Conservation (phyloP, 2,329 filamentous ascomycete genomes). For the Botrytis elliptica region DNA sequence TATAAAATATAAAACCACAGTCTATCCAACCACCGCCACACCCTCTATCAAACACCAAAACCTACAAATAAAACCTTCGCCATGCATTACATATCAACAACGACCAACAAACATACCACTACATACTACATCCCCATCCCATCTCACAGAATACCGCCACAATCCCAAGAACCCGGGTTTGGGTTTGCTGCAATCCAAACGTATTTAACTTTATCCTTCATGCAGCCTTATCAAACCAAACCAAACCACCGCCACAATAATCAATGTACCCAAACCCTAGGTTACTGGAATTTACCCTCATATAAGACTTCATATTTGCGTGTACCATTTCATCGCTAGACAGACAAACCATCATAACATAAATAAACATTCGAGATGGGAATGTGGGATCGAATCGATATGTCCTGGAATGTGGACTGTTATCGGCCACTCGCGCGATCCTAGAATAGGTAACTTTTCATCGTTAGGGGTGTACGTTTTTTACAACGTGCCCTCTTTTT, state of each 20-base stretch:
- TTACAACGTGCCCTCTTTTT: neutral
- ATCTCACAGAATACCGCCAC: too few species aligned
- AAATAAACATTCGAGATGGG: neutral
- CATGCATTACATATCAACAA: neutral
- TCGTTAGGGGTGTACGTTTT: too few species aligned
- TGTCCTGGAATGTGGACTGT: neutral
- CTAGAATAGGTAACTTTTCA: too few species aligned
- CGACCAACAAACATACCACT: too few species aligned
- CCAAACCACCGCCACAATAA: neutral
- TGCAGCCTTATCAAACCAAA: neutral
- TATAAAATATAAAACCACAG: too few species aligned
- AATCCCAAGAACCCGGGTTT: too few species aligned
- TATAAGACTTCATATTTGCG: neutral
- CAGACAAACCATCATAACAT: neutral
- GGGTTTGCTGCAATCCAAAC: too few species aligned
- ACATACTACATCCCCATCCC: too few species aligned
- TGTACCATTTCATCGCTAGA: neutral
- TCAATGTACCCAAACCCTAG: neutral
- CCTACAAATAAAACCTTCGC: neutral
- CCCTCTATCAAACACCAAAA: rapidly evolving
- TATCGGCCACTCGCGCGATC: neutral
- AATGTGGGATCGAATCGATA: neutral
- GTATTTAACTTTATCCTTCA: too few species aligned
- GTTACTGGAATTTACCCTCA: neutral
- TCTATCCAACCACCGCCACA: neutral